phyloP scores from a whole-genome alignment of 768 basidiomycete species.

The Tremella yokohamensis region DNA sequence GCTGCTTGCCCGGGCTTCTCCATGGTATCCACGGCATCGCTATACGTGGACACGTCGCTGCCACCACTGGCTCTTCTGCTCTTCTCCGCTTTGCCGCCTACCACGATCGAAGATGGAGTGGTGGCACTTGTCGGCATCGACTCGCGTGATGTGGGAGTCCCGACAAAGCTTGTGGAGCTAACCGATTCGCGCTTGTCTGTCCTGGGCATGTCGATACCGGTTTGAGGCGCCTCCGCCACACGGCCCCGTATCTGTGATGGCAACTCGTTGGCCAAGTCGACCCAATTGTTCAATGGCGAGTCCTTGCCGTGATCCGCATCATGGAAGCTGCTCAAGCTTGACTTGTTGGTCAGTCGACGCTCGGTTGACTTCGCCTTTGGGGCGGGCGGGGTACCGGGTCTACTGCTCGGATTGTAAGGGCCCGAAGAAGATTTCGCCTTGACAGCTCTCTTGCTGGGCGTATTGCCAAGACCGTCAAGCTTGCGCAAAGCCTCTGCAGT shows the following conservation, averaged over 20 bases:
- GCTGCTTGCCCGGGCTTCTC: conserved; percentile 18
- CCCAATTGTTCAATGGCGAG: conserved; percentile 37
- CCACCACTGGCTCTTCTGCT: conserved; percentile 27
- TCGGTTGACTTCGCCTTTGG: conserved; percentile 9
- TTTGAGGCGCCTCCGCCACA: not conserved
- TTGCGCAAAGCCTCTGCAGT: conserved; percentile 89
- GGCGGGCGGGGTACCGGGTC: conserved; percentile 56
- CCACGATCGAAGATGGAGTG: conserved; percentile 31
- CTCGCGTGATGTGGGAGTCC: conserved; percentile 38
- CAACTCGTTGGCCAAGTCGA: conserved; percentile 19
- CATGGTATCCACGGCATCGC: conserved; percentile 22
- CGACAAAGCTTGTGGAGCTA: conserved; percentile 36
- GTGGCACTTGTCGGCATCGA: conserved; percentile 35
- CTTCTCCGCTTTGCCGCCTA: conserved; percentile 9
- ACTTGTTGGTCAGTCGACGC: conserved; percentile 11
- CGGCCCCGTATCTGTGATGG: conserved; percentile 1
- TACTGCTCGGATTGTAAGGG: conserved; percentile 54
- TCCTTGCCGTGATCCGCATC: conserved; percentile 6
- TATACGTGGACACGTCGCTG: conserved; percentile 26
- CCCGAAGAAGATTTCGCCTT: conserved; percentile 18
- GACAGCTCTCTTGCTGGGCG: conserved; percentile 36
- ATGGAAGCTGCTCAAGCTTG: conserved; percentile 23
- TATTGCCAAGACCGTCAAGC: conserved; percentile 81
- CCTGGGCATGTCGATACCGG: not conserved
- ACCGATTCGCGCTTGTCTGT: conserved; percentile 35